Base-by-base conservation (phyloP, 176 grass and related monocot species). In the Calamus simplicifolius region DNA sequence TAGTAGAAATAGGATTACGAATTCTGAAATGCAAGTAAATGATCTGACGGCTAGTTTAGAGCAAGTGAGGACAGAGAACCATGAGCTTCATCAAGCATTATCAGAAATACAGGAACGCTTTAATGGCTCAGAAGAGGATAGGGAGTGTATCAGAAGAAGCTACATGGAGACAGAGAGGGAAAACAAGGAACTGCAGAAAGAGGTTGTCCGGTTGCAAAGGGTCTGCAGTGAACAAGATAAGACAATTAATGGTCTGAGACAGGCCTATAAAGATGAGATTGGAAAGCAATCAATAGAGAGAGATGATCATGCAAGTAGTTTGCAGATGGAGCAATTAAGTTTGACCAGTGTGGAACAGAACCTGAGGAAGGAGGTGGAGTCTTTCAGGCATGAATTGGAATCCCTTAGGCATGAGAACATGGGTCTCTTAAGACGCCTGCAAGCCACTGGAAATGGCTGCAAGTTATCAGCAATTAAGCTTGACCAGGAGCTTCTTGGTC, bases 381-480 rank as follows among this genome's bases (percentile, higher is more conserved):
- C 86, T 31, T 66, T 57, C 58, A 63, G 56, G 67, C 49, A 65
- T 71, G 92, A 96, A 72, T 66, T 85, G 29, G 75, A 88, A 61
- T 76, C 83, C 29, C 76, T 96, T 25, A 96, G 92, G 79, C 23
- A 70, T 59, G 86, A 96, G 52, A 96, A 96, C 51, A 87, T 82
- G 66, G 68, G 69, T 26, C 73, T 96, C 49, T 59, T 90, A 52
- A 80, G 69, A 38, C 80, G 63, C 49, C 50, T 94, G 56, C 67
- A 81, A 43, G 73, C 25, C 66, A 80, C 48, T 56, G 79, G 71
- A 57, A 82, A 77, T 71, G 77, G 82, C 31, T 62, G 57, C 49
- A 68, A 56, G 27, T 19, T 68, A 16, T 85, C 62, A 52, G 67
- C 68, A 52, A 52, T 96, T 50, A 77, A 58, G 35, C 68, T 96